Evolutionary conservation across 169 alveolate genomes (phyloP), one percentile per base, ranked within the genome.

Genomic region (Toxoplasma gondii): DNA sequence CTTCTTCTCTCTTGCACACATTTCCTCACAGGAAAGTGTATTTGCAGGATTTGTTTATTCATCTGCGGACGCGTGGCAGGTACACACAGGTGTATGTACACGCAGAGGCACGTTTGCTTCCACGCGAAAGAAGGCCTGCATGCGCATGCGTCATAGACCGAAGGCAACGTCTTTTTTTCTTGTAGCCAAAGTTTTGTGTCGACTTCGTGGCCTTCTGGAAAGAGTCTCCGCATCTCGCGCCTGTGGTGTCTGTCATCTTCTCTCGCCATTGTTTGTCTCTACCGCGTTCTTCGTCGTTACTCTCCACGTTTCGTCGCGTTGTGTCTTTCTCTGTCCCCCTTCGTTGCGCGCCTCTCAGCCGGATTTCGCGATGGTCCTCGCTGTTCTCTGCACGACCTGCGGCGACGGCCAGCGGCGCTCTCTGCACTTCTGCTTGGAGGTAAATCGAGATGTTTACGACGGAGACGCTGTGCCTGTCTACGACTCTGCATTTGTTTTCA

Each of bases 381-480:
- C 95, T 27, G 95, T 92, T 31, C 88, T 86, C 45, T 92, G 95
- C 92, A 92, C 95, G 38, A 92, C 95, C 0, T 84, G 90, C 70
- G 95, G 95, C 54, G 95, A 92, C 69, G 86, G 92, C 64, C 78
- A 91, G 93, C 92, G 95, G 5, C 58, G 88, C 44, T 92, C 95
- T 45, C 86, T 92, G 78, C 95, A 92, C 67, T 92, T 92, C 88
- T 92, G 95, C 49, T 54, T 92, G 91, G 95, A 92, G 95, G 95
- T 86, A 0, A 22, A 92, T 12, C 22, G 58, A 49, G 58, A 49
- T 4, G 4, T 12, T 49, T 49, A 2, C 81, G 5, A 24, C 49
- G 16, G 16, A 36, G 9, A 36, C 45, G 22, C n/a, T 31, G 10
- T 74, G 84, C 31, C 31, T 34, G 41, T 36, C 19, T 74, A 17